phyloP scores from a whole-genome alignment of 2,329 filamentous ascomycete genomes.

The Madurella fahalii region DNA sequence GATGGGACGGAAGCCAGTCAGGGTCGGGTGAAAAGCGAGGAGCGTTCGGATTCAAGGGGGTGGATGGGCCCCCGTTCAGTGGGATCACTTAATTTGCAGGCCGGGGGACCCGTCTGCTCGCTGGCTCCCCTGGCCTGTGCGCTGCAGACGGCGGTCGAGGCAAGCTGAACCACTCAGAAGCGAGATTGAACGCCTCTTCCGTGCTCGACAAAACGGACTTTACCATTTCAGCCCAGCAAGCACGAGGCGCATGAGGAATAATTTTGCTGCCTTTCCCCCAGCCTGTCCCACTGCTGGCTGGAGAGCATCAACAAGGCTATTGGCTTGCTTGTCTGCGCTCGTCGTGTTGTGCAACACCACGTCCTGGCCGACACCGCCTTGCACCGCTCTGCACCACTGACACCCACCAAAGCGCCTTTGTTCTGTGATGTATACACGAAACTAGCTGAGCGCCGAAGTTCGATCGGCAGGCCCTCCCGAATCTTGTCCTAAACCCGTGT shows the following conservation, averaged over 20 bases:
- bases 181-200: background rate
- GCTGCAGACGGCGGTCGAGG: background rate
- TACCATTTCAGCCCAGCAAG: background rate
- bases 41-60: background rate
- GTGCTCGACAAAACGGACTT: background rate
- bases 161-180: background rate
- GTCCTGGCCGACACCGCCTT: too few species aligned
- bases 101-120: background rate
- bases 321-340: too few species aligned
- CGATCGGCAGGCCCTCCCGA: too few species aligned
- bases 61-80: background rate
- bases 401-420: too few species aligned
- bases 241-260: background rate
- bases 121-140: conserved; percentile 2
- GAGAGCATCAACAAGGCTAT: too few species aligned
- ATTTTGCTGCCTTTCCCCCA: background rate
- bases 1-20: background rate
- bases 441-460: too few species aligned
- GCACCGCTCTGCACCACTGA: too few species aligned
- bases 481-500: too few species aligned
- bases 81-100: background rate
- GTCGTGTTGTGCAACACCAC: too few species aligned
- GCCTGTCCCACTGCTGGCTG: too few species aligned
- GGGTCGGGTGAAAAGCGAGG: conserved; percentile 1
- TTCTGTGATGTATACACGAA: too few species aligned